phyloP scores from a whole-genome alignment of 257 asterid genomes.

The Salvia hispanica region DNA sequence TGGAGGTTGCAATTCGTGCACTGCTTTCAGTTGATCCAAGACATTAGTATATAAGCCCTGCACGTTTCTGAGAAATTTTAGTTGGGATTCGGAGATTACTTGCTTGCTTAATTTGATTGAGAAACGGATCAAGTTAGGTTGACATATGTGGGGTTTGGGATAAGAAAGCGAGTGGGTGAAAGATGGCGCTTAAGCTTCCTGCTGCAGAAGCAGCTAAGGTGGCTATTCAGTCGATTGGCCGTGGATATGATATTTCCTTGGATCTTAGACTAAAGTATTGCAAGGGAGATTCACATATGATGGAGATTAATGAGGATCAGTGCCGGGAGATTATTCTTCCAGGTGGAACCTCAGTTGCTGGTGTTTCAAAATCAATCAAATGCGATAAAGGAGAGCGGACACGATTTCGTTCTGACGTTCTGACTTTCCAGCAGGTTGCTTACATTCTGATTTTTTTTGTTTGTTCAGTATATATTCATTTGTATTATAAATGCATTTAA shows the following conservation, averaged over 20 bases:
- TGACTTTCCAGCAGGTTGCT: slow-evolving; percentile 86
- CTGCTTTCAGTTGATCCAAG: slow-evolving; percentile 16
- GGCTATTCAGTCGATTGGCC: slow-evolving; percentile 89
- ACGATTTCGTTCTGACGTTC: slow-evolving; percentile 83
- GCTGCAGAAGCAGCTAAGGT: slow-evolving; percentile 87
- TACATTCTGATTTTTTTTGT: slow-evolving; percentile 15
- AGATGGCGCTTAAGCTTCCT: slow-evolving; percentile 82
- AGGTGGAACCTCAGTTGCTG: slow-evolving; percentile 67
- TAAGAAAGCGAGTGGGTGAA: slow-evolving; percentile 33
- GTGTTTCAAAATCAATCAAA: slow-evolving; percentile 81
- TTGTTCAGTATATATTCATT: not conserved
- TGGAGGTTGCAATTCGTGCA: slow-evolving; percentile 18
- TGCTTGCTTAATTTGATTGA: slow-evolving; percentile 22
- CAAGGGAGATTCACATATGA: slow-evolving; percentile 77
- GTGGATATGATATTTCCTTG: slow-evolving; percentile 81
- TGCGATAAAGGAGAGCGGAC: slow-evolving; percentile 97
- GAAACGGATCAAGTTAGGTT: not conserved
- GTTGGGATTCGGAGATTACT: slow-evolving; percentile 6
- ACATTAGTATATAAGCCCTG: slow-evolving; percentile 8
- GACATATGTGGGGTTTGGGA: slow-evolving; percentile 25
- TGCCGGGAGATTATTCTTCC: slow-evolving; percentile 85
- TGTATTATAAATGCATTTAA: slow-evolving; percentile 7
- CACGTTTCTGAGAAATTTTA: slow-evolving; percentile 7
- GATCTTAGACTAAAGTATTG: slow-evolving; percentile 94
- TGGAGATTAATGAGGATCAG: slow-evolving; percentile 73